These are phyloP conservation scores for Symmetrospora coprosmae DNA, from an alignment of 768 basidiomycete genomes.

Conservation along the genomic window DNA sequence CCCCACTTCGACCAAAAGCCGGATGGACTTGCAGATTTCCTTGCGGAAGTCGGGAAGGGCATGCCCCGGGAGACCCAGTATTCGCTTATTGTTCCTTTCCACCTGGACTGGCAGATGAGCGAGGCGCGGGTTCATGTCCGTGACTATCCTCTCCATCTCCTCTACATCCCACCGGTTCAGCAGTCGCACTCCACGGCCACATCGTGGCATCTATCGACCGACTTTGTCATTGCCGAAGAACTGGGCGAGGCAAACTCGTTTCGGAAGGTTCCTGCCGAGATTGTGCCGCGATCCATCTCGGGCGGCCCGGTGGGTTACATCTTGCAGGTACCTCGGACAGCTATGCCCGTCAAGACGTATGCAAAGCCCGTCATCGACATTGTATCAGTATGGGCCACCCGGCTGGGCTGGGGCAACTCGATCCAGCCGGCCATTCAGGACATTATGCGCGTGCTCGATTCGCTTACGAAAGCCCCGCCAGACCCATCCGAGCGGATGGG, in stretches of 20 bases:
- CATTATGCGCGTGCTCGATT: constrained; percentile 66
- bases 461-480: constrained; percentile 57
- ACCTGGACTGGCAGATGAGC: constrained; percentile 54
- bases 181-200: constrained; percentile 31
- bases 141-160: constrained; percentile 74
- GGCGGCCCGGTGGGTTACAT: constrained; percentile 35
- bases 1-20: constrained; percentile 47
- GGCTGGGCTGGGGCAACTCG: constrained; percentile 78
- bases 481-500: constrained; percentile 72
- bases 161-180: constrained; percentile 48
- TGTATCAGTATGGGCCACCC: constrained; percentile 50
- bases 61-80: constrained; percentile 58
- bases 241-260: constrained; percentile 42
- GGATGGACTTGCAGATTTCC: constrained; percentile 48
- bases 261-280: constrained; percentile 45
- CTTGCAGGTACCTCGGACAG: constrained; percentile 60
- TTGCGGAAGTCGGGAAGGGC: constrained; percentile 53
- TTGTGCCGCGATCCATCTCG: constrained; percentile 49
- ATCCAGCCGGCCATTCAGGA: constrained; percentile 76
- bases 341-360: constrained; percentile 90
- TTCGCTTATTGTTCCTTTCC: constrained; percentile 67
- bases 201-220: constrained; percentile 54
- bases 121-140: constrained; percentile 54
- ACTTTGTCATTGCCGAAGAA: constrained; percentile 77
- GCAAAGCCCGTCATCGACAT: constrained; percentile 59